phyloP scores from a whole-genome alignment of 2,329 filamentous ascomycete species.

The Calonectria honghensis region DNA sequence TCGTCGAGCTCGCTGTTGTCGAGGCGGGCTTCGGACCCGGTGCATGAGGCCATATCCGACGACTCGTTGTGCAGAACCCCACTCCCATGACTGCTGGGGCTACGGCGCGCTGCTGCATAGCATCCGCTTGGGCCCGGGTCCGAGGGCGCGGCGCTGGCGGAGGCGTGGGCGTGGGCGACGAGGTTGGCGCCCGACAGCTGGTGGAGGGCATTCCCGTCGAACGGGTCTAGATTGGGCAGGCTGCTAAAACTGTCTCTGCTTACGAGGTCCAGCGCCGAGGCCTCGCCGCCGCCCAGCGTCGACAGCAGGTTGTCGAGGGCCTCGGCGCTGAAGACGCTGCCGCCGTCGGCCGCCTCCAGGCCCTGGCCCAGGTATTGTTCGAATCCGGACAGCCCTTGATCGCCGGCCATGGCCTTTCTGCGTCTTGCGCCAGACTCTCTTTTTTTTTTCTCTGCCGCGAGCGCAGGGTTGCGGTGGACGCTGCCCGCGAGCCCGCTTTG shows the following conservation, averaged over 20 bases:
- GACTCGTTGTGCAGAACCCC: slow-evolving; percentile 29
- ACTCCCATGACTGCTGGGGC: slow-evolving; percentile 36
- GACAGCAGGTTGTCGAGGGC: slow-evolving; percentile 31
- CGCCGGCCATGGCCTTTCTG: slow-evolving; percentile 13
- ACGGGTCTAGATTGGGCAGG: slow-evolving; percentile 7
- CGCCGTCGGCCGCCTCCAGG: slow-evolving; percentile 13
- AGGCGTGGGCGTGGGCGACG: background rate
- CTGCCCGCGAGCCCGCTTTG: slow-evolving; percentile 23
- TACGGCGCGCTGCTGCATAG: slow-evolving; percentile 7
- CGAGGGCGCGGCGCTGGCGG: slow-evolving; percentile 4
- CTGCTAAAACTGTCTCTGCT: slow-evolving; percentile 2
- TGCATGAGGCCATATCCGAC: slow-evolving; percentile 24
- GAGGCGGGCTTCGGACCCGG: slow-evolving; percentile 15
- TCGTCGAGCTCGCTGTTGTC: slow-evolving; percentile 32
- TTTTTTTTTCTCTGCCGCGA: background rate
- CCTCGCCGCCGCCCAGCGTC: slow-evolving; percentile 21
- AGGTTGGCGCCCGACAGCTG: slow-evolving; percentile 17
- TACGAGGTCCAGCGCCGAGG: slow-evolving; percentile 21
- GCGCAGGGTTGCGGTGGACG: background rate
- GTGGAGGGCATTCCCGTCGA: slow-evolving; percentile 3
- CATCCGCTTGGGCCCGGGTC: slow-evolving; percentile 26
- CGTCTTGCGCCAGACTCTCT: too few species aligned
- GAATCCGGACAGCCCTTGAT: slow-evolving; percentile 20
- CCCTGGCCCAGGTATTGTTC: slow-evolving; percentile 12
- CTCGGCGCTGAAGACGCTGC: slow-evolving; percentile 11